Evolutionary conservation across 768 basidiomycete species (phyloP).

Genomic region (Candolleomyces efflorescens): DNA sequence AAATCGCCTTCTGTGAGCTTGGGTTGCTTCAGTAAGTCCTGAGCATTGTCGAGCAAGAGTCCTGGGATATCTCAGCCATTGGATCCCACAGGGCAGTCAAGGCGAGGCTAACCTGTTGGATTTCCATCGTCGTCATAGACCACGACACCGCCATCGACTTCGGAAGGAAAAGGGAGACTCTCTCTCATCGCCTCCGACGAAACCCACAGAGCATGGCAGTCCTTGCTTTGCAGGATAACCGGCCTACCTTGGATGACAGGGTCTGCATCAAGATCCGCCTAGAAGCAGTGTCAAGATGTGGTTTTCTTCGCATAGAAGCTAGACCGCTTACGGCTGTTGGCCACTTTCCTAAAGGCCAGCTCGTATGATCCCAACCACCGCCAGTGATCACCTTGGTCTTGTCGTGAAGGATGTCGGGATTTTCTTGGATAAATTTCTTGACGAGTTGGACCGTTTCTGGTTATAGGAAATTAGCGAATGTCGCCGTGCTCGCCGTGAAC

Average conservation of each 20-base stretch:
- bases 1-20: conserved; percentile 61
- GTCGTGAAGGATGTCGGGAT: conserved; percentile 54
- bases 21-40: conserved; percentile 64
- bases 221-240: conserved; percentile 78
- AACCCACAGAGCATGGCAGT: conserved; percentile 88
- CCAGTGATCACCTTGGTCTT: conserved; percentile 65
- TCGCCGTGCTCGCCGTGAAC: not conserved
- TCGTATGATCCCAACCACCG: conserved; percentile 91
- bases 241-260: conserved; percentile 63
- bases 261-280: conserved; percentile 74
- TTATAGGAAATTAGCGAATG: not conserved
- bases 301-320: not conserved
- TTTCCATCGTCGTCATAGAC: conserved; percentile 59
- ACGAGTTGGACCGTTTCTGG: conserved; percentile 63
- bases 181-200: conserved; percentile 55
- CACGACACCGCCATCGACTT: conserved; percentile 78
- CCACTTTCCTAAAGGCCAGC: conserved; percentile 57
- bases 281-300: not conserved
- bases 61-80: conserved; percentile 34
- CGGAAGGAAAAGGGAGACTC: conserved; percentile 60
- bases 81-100: not conserved
- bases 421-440: conserved; percentile 52
- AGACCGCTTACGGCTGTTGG: conserved; percentile 56
- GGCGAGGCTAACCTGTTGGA: conserved; percentile 57
- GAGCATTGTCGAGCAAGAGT: conserved; percentile 83